Evolutionary conservation across 768 basidiomycete species (phyloP).

Genomic region (Tylopilus cervinicoccineus): DNA sequence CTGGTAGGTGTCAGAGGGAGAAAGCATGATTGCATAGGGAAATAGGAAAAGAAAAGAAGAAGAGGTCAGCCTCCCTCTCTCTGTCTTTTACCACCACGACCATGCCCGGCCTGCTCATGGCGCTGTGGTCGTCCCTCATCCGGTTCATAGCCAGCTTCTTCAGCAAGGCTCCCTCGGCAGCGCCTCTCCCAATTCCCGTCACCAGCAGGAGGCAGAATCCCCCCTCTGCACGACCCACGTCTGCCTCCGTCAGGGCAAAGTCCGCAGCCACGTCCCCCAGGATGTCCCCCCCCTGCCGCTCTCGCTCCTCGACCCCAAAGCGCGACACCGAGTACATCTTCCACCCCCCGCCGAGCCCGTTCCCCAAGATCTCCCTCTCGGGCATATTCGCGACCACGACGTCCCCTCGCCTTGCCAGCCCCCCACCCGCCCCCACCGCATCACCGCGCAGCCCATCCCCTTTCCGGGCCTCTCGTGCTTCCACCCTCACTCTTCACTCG

Average conservation of each 20-base stretch:
- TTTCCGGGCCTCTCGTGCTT: not conserved
- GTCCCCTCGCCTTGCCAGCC: not conserved
- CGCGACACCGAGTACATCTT: constrained; percentile 3
- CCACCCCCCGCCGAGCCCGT: constrained; percentile 14
- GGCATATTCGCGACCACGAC: constrained; percentile 13
- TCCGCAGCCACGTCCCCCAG: no score
- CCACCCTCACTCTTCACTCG: constrained; percentile 8
- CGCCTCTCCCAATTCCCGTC: constrained; percentile 16
- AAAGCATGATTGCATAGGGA: constrained; percentile 15
- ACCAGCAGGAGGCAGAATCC: constrained; percentile 4
- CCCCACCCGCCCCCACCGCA: not conserved
- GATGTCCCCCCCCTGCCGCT: not conserved
- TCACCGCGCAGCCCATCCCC: constrained; percentile 1
- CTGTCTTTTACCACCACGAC: not conserved
- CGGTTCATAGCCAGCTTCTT: constrained; percentile 12
- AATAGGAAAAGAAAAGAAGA: not conserved
- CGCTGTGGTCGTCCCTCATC: constrained; percentile 15
- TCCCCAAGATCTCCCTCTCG: constrained; percentile 20
- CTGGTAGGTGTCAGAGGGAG: constrained; percentile 17
- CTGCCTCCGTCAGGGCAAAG: constrained; percentile 1
- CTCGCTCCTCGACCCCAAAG: constrained; percentile 6
- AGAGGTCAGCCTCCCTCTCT: not conserved
- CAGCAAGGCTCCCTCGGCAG: constrained; percentile 5
- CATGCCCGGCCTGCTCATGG: constrained; percentile 3
- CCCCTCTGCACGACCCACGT: no score